Conservation (phyloP, 75 land plant genomes). For the Picea glauca region DNA sequence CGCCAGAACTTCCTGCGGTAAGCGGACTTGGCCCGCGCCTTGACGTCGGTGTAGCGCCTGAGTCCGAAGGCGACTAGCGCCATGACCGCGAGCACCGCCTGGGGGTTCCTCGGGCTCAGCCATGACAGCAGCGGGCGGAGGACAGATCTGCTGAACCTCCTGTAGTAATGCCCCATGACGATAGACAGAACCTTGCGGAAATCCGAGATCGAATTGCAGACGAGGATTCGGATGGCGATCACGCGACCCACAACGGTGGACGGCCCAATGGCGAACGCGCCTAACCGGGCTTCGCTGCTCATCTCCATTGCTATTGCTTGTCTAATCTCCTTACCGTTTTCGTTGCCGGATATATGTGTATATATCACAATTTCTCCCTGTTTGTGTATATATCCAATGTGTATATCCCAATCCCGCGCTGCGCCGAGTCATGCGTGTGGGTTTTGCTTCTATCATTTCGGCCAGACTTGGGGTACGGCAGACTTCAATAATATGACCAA, state of each 20-base stretch:
- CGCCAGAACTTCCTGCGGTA: constrained; percentile 90
- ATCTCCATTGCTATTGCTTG: constrained; percentile 27
- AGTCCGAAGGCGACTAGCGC: constrained; percentile 53
- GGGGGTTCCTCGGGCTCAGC: constrained; percentile 81
- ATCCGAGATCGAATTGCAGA: constrained; percentile 57
- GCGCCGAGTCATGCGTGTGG: too few species aligned
- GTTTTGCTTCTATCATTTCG: too few species aligned
- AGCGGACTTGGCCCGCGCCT: constrained; percentile 67
- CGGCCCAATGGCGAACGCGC: constrained; percentile 77
- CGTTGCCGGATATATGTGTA: too few species aligned
- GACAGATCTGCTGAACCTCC: constrained; percentile 17
- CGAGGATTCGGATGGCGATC: constrained; percentile 70
- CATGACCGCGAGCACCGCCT: constrained; percentile 61
- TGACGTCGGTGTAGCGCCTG: constrained; percentile 57
- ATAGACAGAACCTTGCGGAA: constrained; percentile 5
- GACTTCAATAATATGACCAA: too few species aligned
- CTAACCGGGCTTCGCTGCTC: constrained; percentile 69
- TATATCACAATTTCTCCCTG: too few species aligned
- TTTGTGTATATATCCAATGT: too few species aligned
- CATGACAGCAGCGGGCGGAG: constrained; percentile 35
- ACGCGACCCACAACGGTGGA: constrained; percentile 68
- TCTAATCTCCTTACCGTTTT: too few species aligned
- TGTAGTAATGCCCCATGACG: background rate
- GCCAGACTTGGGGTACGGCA: too few species aligned
- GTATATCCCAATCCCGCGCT: too few species aligned